phyloP scores from a whole-genome alignment of 2,329 filamentous ascomycete species.

The Didymella segeticola region DNA sequence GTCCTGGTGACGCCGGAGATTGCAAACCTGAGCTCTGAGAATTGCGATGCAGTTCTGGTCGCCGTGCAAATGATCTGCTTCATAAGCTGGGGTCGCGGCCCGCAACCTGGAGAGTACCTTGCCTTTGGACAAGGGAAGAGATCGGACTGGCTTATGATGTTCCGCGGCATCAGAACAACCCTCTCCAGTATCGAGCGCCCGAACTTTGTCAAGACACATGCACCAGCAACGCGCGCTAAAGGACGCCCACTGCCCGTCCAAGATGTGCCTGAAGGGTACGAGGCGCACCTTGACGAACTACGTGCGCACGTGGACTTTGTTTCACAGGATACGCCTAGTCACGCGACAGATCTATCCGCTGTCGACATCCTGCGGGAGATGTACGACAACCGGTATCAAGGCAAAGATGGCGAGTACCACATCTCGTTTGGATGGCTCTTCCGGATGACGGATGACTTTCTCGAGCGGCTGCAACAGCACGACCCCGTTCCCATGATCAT shows the following conservation, averaged over 20 bases:
- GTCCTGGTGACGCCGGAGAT: constrained; percentile 29
- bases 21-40: constrained; percentile 22
- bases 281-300: constrained; percentile 28
- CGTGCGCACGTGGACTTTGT: constrained; percentile 18
- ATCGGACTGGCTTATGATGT: constrained; percentile 43
- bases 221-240: constrained; percentile 11
- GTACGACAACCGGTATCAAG: constrained; percentile 32
- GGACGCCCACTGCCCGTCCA: constrained; percentile 19
- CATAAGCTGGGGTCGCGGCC: constrained; percentile 33
- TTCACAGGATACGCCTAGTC: constrained; percentile 3
- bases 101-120: constrained; percentile 38
- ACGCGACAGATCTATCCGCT: constrained; percentile 15
- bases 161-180: constrained; percentile 38
- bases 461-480: constrained; percentile 31
- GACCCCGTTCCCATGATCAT: constrained; percentile 31
- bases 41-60: constrained; percentile 34
- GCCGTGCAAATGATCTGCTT: constrained; percentile 38
- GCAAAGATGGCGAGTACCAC: constrained; percentile 35
- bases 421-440: constrained; percentile 37
- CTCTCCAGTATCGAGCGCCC: constrained; percentile 12
- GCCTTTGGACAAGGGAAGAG: constrained; percentile 33
- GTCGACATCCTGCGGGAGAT: constrained; percentile 27
- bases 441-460: constrained; percentile 31
- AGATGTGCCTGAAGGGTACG: constrained; percentile 21
- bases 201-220: constrained; percentile 17